Evolutionary conservation across 306 rosid genomes (phyloP).

Genomic region (Trifolium dubium): DNA sequence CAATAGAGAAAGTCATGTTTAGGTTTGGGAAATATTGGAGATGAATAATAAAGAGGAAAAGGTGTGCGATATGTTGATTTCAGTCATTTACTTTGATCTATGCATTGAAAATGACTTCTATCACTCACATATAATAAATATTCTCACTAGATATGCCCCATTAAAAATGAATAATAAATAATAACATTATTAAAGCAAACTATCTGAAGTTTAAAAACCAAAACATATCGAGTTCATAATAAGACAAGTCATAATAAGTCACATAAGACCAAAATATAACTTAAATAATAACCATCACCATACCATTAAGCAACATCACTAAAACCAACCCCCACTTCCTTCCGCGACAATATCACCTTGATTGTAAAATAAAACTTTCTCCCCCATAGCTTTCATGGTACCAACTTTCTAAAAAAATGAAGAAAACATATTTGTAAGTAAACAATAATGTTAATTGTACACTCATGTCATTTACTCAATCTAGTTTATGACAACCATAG

Average conservation of each 20-base stretch:
- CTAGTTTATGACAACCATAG: neutral
- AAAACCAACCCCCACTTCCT: neutral
- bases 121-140: too few species aligned
- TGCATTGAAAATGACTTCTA: too few species aligned
- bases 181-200: neutral
- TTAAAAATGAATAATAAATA: neutral
- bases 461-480: neutral
- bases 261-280: neutral
- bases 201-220: neutral
- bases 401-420: conserved; percentile 47
- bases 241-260: neutral
- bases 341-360: neutral
- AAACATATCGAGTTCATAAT: neutral
- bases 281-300: neutral
- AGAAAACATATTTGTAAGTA: conserved; percentile 3
- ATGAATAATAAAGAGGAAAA: neutral
- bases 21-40: neutral
- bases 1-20: neutral
- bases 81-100: too few species aligned
- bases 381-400: too few species aligned
- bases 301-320: neutral
- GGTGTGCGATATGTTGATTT: too few species aligned
- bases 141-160: neutral
- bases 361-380: too few species aligned
- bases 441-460: neutral